Evolutionary conservation across 441 rosid species (phyloP), one percentile per base, ranked within the genome.

Genomic region (Gossypium gossypioides): DNA sequence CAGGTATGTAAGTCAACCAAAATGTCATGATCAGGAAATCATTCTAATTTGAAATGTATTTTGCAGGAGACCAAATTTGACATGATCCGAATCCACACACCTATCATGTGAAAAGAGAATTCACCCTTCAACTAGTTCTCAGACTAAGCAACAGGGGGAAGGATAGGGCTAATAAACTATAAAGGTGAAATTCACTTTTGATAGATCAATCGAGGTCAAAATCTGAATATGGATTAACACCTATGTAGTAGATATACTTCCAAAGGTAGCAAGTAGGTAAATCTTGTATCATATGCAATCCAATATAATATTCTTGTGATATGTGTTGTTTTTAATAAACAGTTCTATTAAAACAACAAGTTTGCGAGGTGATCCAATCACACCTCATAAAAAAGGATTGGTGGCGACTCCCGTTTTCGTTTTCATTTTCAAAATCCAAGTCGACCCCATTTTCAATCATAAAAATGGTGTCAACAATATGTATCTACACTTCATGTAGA

Each of bases 41-140:
- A 7, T 18, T 60, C 55, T 25, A 60, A 60, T 15, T 15, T 71
- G 19, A 24, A 44, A 70, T 52, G 40, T 68, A 52, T 29, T 16
- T 70, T 70, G 37, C 24, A 19, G 22, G 42, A 40, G 22, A 57
- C 64, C 66, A 71, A 57, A 71, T 57, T 48, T 50, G 24, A 50
- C 55, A 57, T n/a, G n/a, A 40, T 57, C 21, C 9, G 1, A 56
- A 56, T 57, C n/a, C 32, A 21, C 57, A 34, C 21, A 37, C 55
- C 52, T n/a, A 57, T 44, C 51, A 32, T 18, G 37, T 19, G 55
- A 69, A 27, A 32, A 52, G 16, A 16, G 60, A 50, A 71, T 37
- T 13, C 44, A 67, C 44, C 32, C 9, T 44, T 57, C 51, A 37
- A 56, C 42, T 24, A 58, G 54, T 57, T 24, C 65, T 71, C 6